Evolutionary conservation across 768 basidiomycete genomes (phyloP).

Genomic region (Hygrophorus pudorinus): DNA sequence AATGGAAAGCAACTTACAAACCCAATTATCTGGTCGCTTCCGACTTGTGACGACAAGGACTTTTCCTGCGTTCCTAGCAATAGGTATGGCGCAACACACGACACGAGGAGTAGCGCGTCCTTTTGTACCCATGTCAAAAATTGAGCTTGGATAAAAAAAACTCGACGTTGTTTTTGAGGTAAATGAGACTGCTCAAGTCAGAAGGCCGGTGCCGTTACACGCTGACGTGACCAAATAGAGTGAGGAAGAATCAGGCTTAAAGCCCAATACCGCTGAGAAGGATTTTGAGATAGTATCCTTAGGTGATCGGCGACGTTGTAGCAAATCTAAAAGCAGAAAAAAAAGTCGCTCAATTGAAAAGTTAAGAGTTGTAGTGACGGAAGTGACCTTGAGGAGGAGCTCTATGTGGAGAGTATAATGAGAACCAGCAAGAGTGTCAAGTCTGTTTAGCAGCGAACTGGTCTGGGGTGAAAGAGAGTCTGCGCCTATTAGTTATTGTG

Average conservation of each 20-base stretch:
- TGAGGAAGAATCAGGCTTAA: background rate
- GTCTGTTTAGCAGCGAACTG: background rate
- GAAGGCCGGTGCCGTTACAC: background rate
- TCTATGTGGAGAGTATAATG: too few relatives aligned
- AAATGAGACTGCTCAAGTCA: too few relatives aligned
- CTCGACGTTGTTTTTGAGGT: too few relatives aligned
- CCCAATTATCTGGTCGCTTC: conserved; percentile 73
- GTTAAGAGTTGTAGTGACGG: background rate
- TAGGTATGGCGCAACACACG: conserved; percentile 87
- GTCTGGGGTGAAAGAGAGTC: background rate
- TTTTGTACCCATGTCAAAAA: conserved; percentile 45
- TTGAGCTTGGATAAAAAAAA: conserved; percentile 10
- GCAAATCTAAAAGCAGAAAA: background rate
- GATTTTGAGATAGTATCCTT: conserved; percentile 9
- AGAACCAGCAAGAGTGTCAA: too few relatives aligned
- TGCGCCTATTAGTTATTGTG: background rate
- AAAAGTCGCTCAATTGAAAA: background rate
- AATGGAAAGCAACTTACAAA: conserved; percentile 55
- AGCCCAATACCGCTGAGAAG: conserved; percentile 1
- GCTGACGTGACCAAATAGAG: conserved; percentile 1
- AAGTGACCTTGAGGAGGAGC: too few relatives aligned
- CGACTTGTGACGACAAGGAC: conserved; percentile 79
- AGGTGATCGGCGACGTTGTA: too few relatives aligned
- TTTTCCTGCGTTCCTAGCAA: conserved; percentile 61
- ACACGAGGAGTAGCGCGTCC: conserved; percentile 74